Evolutionary conservation across 345 rosid species (phyloP), one percentile per base, ranked within the genome.

Genomic region (Geranium rotundifolium): DNA sequence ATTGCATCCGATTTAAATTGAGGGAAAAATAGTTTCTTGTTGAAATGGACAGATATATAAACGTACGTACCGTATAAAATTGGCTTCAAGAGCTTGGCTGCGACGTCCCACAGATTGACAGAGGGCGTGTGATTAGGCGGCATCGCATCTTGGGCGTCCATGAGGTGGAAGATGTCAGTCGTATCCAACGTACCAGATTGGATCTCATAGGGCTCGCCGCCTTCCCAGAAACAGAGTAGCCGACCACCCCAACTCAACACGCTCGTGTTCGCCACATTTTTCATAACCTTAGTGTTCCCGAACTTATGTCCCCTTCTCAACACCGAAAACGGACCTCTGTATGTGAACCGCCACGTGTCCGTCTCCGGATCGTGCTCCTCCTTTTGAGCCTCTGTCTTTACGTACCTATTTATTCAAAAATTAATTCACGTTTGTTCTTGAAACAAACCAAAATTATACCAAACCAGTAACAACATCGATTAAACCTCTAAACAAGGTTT

Each of bases 251-350:
- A 89, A 66, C 56, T 76, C 72, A 91, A 46, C 41, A 89, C 96
- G 66, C 92, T 86, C 0, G 98, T 91, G 63, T 91, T 89, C 6
- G 98, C 95, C 39, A 87, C 98, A 68, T 91, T 91, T 67, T 91
- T 91, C 96, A 91, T 91, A 20, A 91, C 98, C 65, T 91, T 91
- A 20, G 84, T 78, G 58, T 91, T 91, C 18, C 98, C 96, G 10
- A 91, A 60, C 66, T 62, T 85, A 65, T 76, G 62, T 13, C 96
- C 95, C 3, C 82, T 86, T 72, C 81, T 91, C 20, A 91, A 41
- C 54, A 91, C 85, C 2, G 96, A 91, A 68, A 91, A 91, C 2
- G 98, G 96, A 2, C 96, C 98, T 39, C 96, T 72, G 29, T 88
- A 79, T 0, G 95, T 85, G 56, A 91, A 88, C 65, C 76, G 69